Evolutionary conservation across 2,329 filamentous ascomycete genomes (phyloP).

Genomic region (Beauveria varroae): DNA sequence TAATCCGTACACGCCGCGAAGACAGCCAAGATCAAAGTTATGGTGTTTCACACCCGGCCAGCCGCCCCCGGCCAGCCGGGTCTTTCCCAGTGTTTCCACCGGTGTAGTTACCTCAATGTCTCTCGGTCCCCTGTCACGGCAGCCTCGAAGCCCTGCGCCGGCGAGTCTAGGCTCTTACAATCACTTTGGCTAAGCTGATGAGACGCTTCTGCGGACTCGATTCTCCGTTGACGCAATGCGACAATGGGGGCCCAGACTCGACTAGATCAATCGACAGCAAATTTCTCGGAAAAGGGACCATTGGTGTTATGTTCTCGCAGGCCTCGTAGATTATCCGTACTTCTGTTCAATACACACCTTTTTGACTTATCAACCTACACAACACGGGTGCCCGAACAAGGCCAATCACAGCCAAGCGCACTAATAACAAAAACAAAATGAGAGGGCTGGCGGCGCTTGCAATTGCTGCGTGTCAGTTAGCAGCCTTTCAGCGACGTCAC

Average conservation of each 20-base stretch:
- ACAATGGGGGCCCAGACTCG: not conserved
- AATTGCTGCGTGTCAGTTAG: not conserved
- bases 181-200: not conserved
- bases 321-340: not conserved
- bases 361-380: not conserved
- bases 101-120: not conserved
- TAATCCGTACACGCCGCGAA: not conserved
- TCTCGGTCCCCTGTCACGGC: not conserved
- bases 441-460: constrained; percentile 5
- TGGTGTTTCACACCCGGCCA: not conserved
- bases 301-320: not conserved
- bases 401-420: not conserved
- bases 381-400: not conserved
- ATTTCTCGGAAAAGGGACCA: not conserved
- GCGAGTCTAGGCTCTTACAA: constrained; percentile 4
- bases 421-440: not conserved
- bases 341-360: not conserved
- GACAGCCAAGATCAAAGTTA: not conserved
- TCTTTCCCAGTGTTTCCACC: not conserved
- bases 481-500: constrained; percentile 6
- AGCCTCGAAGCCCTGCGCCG: not conserved
- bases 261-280: not conserved
- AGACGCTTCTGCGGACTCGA: not conserved
- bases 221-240: not conserved
- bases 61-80: not conserved